Conservation (phyloP, 2,329 filamentous ascomycete species). For the Penicillium sp. region DNA sequence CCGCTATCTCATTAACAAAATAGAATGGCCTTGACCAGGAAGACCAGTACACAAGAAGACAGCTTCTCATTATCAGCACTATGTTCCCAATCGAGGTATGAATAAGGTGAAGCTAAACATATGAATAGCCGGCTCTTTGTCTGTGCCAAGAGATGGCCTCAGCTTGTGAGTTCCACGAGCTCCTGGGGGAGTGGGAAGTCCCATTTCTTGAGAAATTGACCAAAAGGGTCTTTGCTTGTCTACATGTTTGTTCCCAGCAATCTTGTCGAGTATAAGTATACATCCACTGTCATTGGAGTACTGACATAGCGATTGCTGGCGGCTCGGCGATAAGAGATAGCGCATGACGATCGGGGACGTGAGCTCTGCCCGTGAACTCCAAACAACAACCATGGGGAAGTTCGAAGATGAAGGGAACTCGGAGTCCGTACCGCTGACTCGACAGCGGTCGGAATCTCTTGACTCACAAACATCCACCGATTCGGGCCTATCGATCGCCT, state of each 20-base stretch:
- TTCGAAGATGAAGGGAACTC: conserved; percentile 23
- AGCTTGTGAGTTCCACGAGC: neutral
- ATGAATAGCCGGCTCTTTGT: conserved; percentile 7
- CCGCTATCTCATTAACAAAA: neutral
- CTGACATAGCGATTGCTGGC: neutral
- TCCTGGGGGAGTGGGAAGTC: neutral
- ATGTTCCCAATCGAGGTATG: neutral
- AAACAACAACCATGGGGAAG: conserved; percentile 26
- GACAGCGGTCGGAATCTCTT: conserved; percentile 26
- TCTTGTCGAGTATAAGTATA: neutral
- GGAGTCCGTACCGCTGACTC: conserved; percentile 31
- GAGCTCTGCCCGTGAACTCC: conserved; percentile 7
- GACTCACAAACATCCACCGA: conserved; percentile 34
- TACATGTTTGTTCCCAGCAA: neutral
- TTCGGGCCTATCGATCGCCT: conserved; percentile 36
- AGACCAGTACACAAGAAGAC: neutral
- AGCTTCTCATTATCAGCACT: too few relatives aligned
- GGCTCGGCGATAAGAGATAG: conserved; percentile 18
- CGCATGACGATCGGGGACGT: conserved; percentile 11
- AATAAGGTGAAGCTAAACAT: conserved; percentile 2
- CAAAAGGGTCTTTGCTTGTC: neutral
- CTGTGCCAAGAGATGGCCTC: conserved; percentile 7
- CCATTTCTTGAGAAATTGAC: neutral
- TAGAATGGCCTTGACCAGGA: neutral
- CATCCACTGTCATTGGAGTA: neutral